These are phyloP conservation scores for Martensiomyces pterosporus DNA, from an alignment of 192 early-diverging fungal species.

Conservation along the genomic window DNA sequence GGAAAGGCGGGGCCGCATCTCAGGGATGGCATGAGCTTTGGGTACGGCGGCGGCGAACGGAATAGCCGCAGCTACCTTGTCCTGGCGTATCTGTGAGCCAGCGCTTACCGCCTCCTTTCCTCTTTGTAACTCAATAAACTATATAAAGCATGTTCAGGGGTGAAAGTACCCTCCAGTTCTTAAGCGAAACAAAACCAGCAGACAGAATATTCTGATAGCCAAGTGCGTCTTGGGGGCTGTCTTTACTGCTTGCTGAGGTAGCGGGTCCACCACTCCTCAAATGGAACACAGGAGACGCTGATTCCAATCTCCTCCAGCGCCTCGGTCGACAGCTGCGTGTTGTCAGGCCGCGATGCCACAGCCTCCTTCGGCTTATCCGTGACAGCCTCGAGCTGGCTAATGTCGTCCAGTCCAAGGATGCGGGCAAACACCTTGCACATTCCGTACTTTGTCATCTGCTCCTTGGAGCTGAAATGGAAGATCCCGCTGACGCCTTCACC, in stretches of 20 bases:
- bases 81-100: conserved; percentile 11
- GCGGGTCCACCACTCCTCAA: conserved; percentile 33
- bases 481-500: conserved; percentile 15
- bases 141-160: too few species aligned
- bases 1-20: conserved; percentile 43
- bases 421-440: conserved; percentile 32
- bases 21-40: conserved; percentile 27
- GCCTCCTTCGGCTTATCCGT: conserved; percentile 11
- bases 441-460: conserved; percentile 45
- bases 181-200: too few species aligned
- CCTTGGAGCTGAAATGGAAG: conserved; percentile 31
- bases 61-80: conserved; percentile 21
- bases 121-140: too few species aligned
- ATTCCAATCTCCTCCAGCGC: conserved; percentile 28
- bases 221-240: too few species aligned
- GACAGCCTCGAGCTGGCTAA: conserved; percentile 8
- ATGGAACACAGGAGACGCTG: conserved; percentile 18
- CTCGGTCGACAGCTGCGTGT: conserved; percentile 23
- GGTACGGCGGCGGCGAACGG: conserved; percentile 17
- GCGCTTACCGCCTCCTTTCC: too few species aligned
- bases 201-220: too few species aligned
- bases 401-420: conserved; percentile 13
- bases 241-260: conserved; percentile 8
- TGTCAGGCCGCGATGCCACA: conserved; percentile 27
- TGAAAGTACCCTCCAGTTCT: too few species aligned